These are phyloP conservation scores for Neurospora sp. DNA, from an alignment of 495 filamentous ascomycete genomes.

Conservation along the genomic window DNA sequence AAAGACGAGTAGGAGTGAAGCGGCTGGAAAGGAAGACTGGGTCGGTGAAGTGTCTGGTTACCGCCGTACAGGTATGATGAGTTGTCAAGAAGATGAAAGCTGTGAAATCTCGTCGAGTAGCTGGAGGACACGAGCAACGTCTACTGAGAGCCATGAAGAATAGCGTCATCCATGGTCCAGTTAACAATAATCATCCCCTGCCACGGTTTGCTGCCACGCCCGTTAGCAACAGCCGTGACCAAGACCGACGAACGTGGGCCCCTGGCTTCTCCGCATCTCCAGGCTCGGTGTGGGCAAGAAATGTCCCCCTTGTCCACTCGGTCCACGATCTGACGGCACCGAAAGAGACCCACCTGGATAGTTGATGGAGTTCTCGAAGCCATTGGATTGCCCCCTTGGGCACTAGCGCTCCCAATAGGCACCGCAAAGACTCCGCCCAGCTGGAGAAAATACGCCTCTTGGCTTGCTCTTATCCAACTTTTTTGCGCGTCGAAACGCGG, in stretches of 20 bases:
- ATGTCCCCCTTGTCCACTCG: constrained; percentile 3
- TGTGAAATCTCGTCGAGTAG: neutral
- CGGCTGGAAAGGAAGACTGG: neutral
- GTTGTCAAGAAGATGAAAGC: constrained; percentile 2
- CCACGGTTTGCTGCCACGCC: neutral
- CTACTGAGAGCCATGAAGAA: neutral
- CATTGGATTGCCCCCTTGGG: constrained; percentile 3
- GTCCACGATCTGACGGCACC: neutral
- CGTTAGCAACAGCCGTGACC: constrained; percentile 9
- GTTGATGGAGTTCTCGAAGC: constrained; percentile 1
- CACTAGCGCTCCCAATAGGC: constrained; percentile 4
- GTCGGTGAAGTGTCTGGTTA: neutral
- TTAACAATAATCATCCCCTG: neutral
- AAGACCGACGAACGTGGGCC: neutral
- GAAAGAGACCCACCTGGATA: neutral
- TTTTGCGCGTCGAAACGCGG: neutral
- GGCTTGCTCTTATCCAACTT: neutral
- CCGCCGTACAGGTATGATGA: neutral
- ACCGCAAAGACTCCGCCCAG: constrained; percentile 1
- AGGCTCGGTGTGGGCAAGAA: neutral
- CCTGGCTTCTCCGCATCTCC: constrained; percentile 9
- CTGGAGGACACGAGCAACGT: neutral
- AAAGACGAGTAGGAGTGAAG: neutral
- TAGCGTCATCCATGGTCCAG: neutral
- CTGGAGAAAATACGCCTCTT: neutral